Percentiles rank a stretch among this genome's conserved stretches.
Evolutionary conservation across 139 green algal genomes (phyloP).

Genomic region (Chlamydomonas sp.): DNA sequence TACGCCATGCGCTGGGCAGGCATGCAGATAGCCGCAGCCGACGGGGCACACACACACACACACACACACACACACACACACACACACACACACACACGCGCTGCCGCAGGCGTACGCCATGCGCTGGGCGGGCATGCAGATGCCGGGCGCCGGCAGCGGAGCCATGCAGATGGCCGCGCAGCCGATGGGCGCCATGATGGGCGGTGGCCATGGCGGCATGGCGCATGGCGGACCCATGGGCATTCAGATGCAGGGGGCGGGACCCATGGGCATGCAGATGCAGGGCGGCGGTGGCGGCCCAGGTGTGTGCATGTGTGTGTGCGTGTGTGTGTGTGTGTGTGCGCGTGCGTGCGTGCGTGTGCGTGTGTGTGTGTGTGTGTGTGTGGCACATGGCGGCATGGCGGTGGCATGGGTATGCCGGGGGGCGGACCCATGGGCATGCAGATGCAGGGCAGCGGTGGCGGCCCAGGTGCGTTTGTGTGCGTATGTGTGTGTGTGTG

Average conservation of each 20-base stretch:
- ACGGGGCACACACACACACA: too few relatives aligned
- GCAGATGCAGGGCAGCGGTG: background rate
- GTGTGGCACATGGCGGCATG: background rate
- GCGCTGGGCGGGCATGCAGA: constrained; percentile 29
- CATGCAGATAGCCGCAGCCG: too few relatives aligned
- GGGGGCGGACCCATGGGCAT: too few relatives aligned
- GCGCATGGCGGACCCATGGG: background rate
- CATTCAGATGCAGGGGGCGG: background rate
- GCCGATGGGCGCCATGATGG: background rate
- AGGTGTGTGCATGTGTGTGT: too few relatives aligned
- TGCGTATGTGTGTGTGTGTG: too few relatives aligned
- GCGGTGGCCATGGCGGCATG: background rate
- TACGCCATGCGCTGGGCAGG: constrained; percentile 10
- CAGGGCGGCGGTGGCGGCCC: background rate
- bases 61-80: too few relatives aligned
- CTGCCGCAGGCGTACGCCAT: constrained; percentile 32
- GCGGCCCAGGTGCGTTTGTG: too few relatives aligned
- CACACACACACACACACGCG: too few relatives aligned
- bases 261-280: constrained; percentile 6
- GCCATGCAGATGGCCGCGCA: too few relatives aligned
- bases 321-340: too few relatives aligned
- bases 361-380: too few relatives aligned
- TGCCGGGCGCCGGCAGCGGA: background rate
- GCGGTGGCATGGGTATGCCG: background rate
- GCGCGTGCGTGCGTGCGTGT: too few relatives aligned